Conservation (phyloP, 768 basidiomycete species). For the Pleurotus giganteus region DNA sequence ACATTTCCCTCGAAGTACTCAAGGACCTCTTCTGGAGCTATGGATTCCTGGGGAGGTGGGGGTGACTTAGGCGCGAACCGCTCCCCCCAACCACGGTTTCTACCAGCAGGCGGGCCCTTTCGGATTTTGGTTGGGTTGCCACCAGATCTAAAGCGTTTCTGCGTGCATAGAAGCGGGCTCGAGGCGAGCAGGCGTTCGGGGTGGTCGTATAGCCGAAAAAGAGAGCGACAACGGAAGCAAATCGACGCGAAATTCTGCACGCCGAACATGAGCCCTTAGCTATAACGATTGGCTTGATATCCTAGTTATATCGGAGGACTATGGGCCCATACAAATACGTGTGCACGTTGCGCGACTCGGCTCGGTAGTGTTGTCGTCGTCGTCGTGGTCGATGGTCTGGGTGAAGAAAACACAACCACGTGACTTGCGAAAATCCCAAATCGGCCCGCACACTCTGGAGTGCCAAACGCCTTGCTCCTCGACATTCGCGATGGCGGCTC, state of each 20-base stretch:
- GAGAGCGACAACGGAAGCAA: constrained; percentile 17
- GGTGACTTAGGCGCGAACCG: neutral
- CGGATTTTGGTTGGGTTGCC: neutral
- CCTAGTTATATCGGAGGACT: too few relatives aligned
- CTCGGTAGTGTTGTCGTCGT: too few relatives aligned
- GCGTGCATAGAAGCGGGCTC: neutral
- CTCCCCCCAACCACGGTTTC: constrained; percentile 7
- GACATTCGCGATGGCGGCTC: constrained; percentile 23
- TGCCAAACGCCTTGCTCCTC: neutral
- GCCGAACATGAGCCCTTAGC: too few relatives aligned
- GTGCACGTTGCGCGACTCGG: too few relatives aligned
- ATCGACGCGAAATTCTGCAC: constrained; percentile 17
- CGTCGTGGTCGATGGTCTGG: too few relatives aligned
- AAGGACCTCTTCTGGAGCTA: constrained; percentile 20
- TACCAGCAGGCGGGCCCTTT: neutral
- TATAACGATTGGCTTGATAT: too few relatives aligned
- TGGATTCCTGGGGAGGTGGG: neutral
- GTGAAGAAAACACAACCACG: too few relatives aligned
- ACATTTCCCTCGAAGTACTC: constrained; percentile 36
- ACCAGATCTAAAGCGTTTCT: neutral
- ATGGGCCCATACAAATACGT: too few relatives aligned
- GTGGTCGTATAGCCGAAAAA: constrained; percentile 11
- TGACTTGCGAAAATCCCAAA: too few relatives aligned
- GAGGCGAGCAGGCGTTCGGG: constrained; percentile 14
- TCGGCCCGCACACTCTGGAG: too few relatives aligned